Conservation (phyloP, 257 asterid species). For the Fraxinus quadrangulata region DNA sequence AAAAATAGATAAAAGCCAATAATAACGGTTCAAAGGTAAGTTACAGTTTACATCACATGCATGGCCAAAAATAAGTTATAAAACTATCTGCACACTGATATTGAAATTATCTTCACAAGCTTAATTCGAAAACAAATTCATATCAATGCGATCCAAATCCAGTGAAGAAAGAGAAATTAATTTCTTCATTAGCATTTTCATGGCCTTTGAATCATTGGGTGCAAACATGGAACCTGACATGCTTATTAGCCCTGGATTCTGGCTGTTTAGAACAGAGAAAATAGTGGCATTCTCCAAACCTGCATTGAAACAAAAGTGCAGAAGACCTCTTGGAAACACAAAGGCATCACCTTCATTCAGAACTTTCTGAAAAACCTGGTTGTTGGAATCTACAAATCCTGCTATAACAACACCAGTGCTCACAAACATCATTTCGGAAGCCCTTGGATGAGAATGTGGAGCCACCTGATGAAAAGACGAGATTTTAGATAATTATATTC, state of each 20-base stretch:
- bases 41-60: neutral
- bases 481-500: neutral
- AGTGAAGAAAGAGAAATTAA: constrained; percentile 27
- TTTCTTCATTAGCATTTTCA: constrained; percentile 37
- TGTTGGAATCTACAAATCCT: constrained; percentile 59
- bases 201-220: constrained; percentile 24
- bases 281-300: constrained; percentile 60
- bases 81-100: neutral
- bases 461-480: neutral
- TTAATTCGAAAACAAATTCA: constrained; percentile 37
- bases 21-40: neutral
- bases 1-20: neutral
- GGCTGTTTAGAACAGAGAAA: constrained; percentile 65
- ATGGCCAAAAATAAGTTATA: neutral
- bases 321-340: constrained; percentile 66
- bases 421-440: constrained; percentile 69
- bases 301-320: constrained; percentile 59
- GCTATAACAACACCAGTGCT: constrained; percentile 50
- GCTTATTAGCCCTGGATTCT: constrained; percentile 67
- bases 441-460: constrained; percentile 69
- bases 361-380: constrained; percentile 46
- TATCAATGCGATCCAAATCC: constrained; percentile 45
- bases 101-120: neutral
- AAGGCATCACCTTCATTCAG: constrained; percentile 63
- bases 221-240: constrained; percentile 47